Base-by-base conservation (phyloP, 108 stramenopile species). In the Conticribra guillardii region DNA sequence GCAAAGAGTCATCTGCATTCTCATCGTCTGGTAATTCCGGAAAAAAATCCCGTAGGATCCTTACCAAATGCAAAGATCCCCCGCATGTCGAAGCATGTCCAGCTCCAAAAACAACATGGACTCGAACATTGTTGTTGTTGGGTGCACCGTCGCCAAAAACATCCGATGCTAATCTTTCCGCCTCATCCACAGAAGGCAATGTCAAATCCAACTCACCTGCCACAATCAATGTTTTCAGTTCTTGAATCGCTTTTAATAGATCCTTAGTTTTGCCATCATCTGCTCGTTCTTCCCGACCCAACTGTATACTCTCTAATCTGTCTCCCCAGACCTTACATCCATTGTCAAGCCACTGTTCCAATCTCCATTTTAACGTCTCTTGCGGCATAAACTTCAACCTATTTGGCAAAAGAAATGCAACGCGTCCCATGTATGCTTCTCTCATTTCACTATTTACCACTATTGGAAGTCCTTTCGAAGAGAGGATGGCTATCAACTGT, bases 71-170 rank as follows among this genome's bases (percentile, higher is more conserved):
- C 33, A 88, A 49, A 26, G 90, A 79, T 34, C 87, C 88, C 21
- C 94, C 94, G 71, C 89, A 88, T 0, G 94, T 92, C 17, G 79
- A 81, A 19, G 94, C 94, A 78, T 95, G 94, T 18, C 94, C 94
- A 44, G 90, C 91, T 16, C 86, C 90, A 1, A 84, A 63, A 2
- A 95, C 91, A 15, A 89, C 78, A 72, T 89, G 89, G 21, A 89
- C 82, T 2, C 55, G 31, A 41, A 67, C 34, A 54, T 84, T 64
- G n/a, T n/a, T n/a, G n/a, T n/a, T n/a, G n/a, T n/a, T n/a, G n/a
- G n/a, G n/a, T n/a, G n/a, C n/a, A 24, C 79, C 69, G 17, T 5
- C 5, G 22, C 79, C 69, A 21, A 82, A 67, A 27, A 84, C 53
- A 2, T 71, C 30, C 5, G 55, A 67, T n/a, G 72, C 59, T 28